Evolutionary conservation across 1,284 basidiomycete genomes (phyloP).

Genomic region (Peniophora sp.): DNA sequence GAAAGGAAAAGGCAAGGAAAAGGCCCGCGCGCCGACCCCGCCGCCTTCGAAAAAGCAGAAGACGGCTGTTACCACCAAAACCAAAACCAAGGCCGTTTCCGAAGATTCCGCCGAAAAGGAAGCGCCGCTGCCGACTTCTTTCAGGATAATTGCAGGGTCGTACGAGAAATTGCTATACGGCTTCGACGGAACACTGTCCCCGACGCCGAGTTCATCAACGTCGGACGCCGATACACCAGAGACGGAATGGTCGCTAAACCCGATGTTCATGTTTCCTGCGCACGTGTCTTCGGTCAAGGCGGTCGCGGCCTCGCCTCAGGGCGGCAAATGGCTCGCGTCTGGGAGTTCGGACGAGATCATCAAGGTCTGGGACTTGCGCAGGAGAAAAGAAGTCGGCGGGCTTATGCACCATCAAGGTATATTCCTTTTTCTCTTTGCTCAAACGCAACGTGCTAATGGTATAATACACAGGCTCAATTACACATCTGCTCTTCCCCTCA

Average conservation of each 20-base stretch:
- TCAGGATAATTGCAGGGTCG: constrained; percentile 85
- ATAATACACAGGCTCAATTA: constrained; percentile 70
- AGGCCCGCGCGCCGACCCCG: constrained; percentile 9
- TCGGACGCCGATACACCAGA: constrained; percentile 7
- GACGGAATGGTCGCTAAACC: constrained; percentile 51
- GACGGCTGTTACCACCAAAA: background rate
- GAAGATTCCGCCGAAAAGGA: background rate
- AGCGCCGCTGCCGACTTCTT: constrained; percentile 43
- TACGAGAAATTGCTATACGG: constrained; percentile 97
- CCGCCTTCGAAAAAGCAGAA: constrained; percentile 5
- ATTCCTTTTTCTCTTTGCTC: constrained; percentile 14
- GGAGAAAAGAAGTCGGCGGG: constrained; percentile 88
- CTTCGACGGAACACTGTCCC: constrained; percentile 58
- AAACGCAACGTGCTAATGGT: constrained; percentile 12
- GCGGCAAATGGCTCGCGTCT: constrained; percentile 93
- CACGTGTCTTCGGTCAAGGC: constrained; percentile 91
- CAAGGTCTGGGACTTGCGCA: constrained; percentile 94
- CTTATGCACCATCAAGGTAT: constrained; percentile 88
- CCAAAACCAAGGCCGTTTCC: constrained; percentile 2
- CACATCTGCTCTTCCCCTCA: constrained; percentile 81
- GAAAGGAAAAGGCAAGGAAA: constrained; percentile 18
- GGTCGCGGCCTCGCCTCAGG: constrained; percentile 76
- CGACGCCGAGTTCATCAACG: constrained; percentile 20
- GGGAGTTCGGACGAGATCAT: constrained; percentile 93
- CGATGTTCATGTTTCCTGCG: constrained; percentile 94